Percentiles rank a stretch among this genome's conserved stretches.
Conservation (phyloP, 2,329 filamentous ascomycete species). For the Colletotrichum limetticola region DNA sequence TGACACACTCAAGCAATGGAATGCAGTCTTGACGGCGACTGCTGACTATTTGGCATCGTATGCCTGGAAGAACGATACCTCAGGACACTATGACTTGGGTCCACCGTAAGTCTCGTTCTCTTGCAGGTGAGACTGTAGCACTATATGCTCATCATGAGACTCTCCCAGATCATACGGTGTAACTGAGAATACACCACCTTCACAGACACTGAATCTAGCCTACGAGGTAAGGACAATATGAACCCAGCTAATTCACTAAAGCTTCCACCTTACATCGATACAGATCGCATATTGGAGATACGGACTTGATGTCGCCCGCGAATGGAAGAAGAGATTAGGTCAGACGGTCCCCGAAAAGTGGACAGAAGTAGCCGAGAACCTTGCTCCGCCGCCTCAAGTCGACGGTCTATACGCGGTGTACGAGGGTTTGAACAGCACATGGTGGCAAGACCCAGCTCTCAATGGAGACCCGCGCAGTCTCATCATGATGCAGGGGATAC, state of each 20-base stretch:
- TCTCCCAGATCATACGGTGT: conserved; percentile 52
- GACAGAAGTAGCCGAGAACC: conserved; percentile 58
- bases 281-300: conserved; percentile 67
- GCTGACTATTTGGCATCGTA: conserved; percentile 71
- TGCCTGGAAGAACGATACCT: conserved; percentile 64
- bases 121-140: too few relatives aligned
- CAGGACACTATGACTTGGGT: conserved; percentile 60
- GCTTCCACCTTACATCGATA: conserved; percentile 25
- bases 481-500: conserved; percentile 55
- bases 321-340: conserved; percentile 62
- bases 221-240: conserved; percentile 56
- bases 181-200: conserved; percentile 68
- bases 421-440: conserved; percentile 58
- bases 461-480: conserved; percentile 56
- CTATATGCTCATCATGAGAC: too few relatives aligned
- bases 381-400: conserved; percentile 63
- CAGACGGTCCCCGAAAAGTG: conserved; percentile 56
- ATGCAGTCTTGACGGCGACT: conserved; percentile 58
- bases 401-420: conserved; percentile 65
- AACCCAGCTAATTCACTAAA: not conserved
- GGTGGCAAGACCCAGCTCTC: conserved; percentile 51
- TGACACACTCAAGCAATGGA: conserved; percentile 62
- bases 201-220: conserved; percentile 65
- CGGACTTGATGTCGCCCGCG: conserved; percentile 62
- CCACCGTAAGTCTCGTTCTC: conserved; percentile 46